Evolutionary conservation across 2,329 filamentous ascomycete species (phyloP).

Genomic region (Alternaria burnsii): DNA sequence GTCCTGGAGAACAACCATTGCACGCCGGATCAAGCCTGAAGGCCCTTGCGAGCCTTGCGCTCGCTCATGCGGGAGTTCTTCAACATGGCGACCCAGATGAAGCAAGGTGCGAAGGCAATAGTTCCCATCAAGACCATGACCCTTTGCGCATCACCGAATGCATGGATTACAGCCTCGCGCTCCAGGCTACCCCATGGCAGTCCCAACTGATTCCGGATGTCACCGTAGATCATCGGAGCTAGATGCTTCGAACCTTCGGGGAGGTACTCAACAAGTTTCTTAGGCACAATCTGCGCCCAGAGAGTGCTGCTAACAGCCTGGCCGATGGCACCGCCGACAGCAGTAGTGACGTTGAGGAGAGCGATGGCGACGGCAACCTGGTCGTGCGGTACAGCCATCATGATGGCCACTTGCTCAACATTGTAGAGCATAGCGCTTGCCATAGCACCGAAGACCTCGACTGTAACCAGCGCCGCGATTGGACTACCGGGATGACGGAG

Average conservation of each 20-base stretch:
- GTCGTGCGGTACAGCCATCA: slow-evolving; percentile 30
- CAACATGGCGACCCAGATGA: slow-evolving; percentile 32
- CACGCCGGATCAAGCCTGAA: slow-evolving; percentile 15
- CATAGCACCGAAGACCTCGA: slow-evolving; percentile 39
- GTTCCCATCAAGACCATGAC: slow-evolving; percentile 43
- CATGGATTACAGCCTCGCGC: slow-evolving; percentile 50
- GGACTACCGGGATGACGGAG: slow-evolving; percentile 33
- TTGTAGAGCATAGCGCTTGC: slow-evolving; percentile 30
- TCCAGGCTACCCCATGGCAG: slow-evolving; percentile 59
- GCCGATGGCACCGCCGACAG: slow-evolving; percentile 57
- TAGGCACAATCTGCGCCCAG: slow-evolving; percentile 66
- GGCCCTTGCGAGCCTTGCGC: slow-evolving; percentile 14
- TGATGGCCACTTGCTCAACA: slow-evolving; percentile 30
- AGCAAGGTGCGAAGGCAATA: slow-evolving; percentile 33
- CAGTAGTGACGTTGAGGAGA: slow-evolving; percentile 64
- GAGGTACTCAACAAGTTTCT: slow-evolving; percentile 25
- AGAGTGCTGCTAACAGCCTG: slow-evolving; percentile 67
- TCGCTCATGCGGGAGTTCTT: slow-evolving; percentile 31
- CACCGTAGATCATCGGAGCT: slow-evolving; percentile 39
- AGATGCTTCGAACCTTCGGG: slow-evolving; percentile 20
- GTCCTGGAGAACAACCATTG: background rate
- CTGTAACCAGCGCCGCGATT: slow-evolving; percentile 38
- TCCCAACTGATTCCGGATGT: slow-evolving; percentile 62
- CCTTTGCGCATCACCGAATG: slow-evolving; percentile 44
- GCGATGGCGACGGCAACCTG: slow-evolving; percentile 28